These are phyloP conservation scores for Suillus tomentosus DNA, from an alignment of 768 basidiomycete genomes.

Conservation along the genomic window DNA sequence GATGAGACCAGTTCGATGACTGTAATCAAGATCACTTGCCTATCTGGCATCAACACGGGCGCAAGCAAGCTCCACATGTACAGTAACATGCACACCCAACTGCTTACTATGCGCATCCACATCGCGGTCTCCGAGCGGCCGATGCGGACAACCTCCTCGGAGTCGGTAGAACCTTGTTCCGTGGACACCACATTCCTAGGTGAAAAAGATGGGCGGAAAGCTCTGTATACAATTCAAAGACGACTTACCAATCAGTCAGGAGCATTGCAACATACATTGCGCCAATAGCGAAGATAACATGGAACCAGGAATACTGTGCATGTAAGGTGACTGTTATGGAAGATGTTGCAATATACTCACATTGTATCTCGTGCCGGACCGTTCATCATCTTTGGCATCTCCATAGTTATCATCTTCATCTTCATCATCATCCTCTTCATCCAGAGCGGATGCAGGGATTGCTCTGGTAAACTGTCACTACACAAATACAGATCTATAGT, in stretches of 20 bases:
- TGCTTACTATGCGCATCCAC: slow-evolving; percentile 98
- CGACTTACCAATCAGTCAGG: slow-evolving; percentile 90
- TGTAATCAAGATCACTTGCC: slow-evolving; percentile 47
- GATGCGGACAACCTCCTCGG: slow-evolving; percentile 82
- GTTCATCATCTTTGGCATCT: slow-evolving; percentile 89
- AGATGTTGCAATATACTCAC: slow-evolving; percentile 44
- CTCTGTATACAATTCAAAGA: slow-evolving; percentile 2
- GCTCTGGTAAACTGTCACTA: slow-evolving; percentile 49
- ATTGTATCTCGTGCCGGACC: slow-evolving; percentile 91
- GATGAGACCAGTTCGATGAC: slow-evolving; percentile 1
- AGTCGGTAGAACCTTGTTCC: slow-evolving; percentile 47
- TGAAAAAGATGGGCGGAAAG: slow-evolving; percentile 12
- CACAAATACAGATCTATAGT: slow-evolving; percentile 2
- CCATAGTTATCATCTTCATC: slow-evolving; percentile 75
- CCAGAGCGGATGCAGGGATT: slow-evolving; percentile 88
- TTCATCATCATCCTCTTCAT: slow-evolving; percentile 69
- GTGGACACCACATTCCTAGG: slow-evolving; percentile 75
- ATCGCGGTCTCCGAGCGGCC: slow-evolving; percentile 95
- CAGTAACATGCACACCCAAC: slow-evolving; percentile 88
- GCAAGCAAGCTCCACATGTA: slow-evolving; percentile 89
- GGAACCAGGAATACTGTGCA: slow-evolving; percentile 95
- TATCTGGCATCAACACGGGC: slow-evolving; percentile 87
- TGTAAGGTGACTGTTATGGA: slow-evolving; percentile 1
- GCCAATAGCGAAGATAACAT: slow-evolving; percentile 93
- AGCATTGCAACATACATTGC: slow-evolving; percentile 98